Evolutionary conservation across 2,329 filamentous ascomycete species (phyloP).

Genomic region (Boeremia exigua): DNA sequence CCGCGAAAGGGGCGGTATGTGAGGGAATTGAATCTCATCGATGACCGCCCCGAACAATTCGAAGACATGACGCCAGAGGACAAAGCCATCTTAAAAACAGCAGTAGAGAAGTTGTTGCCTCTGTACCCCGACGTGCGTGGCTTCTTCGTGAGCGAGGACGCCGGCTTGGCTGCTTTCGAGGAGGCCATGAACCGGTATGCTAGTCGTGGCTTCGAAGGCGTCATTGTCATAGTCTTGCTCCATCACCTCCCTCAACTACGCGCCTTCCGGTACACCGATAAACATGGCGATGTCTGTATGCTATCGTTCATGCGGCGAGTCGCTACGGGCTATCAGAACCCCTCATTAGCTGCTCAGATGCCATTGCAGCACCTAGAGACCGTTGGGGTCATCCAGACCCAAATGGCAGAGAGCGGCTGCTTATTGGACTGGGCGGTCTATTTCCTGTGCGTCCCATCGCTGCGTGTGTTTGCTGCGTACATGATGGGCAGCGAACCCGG

Average conservation of each 20-base stretch:
- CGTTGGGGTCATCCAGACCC: constrained; percentile 17
- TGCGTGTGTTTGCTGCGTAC: constrained; percentile 17
- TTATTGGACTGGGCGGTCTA: constrained; percentile 13
- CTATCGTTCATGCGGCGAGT: constrained; percentile 1
- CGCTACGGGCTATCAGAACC: constrained; percentile 15
- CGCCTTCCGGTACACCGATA: constrained; percentile 17
- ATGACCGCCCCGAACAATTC: not conserved
- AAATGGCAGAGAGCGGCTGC: constrained; percentile 9
- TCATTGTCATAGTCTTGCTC: constrained; percentile 18
- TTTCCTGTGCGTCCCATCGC: constrained; percentile 21
- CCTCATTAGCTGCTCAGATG: constrained; percentile 3
- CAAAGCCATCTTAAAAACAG: constrained; percentile 3
- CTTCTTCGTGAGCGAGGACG: constrained; percentile 2
- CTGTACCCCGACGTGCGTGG: constrained; percentile 3
- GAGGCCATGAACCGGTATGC: not conserved
- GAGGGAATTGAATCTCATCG: constrained; percentile 23
- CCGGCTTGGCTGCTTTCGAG: not conserved
- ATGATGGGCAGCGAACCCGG: constrained; percentile 16
- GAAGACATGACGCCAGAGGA: constrained; percentile 12
- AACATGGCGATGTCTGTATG: not conserved
- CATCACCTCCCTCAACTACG: constrained; percentile 14
- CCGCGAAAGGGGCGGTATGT: constrained; percentile 22
- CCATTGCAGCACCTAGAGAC: constrained; percentile 22
- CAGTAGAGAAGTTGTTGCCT: constrained; percentile 2
- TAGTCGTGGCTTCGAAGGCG: not conserved